Evolutionary conservation across 208 protist genomes (phyloP), one percentile per base, ranked within the genome.

Genomic region (Trypanosoma avium): DNA sequence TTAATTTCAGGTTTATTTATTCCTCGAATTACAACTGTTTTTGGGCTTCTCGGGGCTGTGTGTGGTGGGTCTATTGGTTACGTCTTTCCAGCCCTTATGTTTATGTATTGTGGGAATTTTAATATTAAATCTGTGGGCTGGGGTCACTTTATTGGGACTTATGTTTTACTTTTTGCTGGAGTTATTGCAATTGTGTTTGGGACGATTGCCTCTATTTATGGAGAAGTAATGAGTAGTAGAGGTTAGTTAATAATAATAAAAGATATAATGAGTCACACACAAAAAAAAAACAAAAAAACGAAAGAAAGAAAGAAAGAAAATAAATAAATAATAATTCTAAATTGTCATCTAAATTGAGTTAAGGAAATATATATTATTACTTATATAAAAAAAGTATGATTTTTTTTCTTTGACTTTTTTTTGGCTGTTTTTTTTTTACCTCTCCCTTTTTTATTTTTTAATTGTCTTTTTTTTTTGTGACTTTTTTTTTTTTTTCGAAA

Each of bases 1-100:
- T 70, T 92, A 5, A 47, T 91, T n/a, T 43, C 53, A 1, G 88
- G 83, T 19, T 74, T 95, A 3, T 86, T 92, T 42, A 86, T 95
- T 43, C 85, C 85, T 9, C 62, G 70, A 40, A 78, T 95, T 27
- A 81, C 67, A 30, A 60, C 82, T 12, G 81, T 90, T 33, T 93
- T 95, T 67, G 81, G 79, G 26, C 75, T 92, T 8, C 59, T 93
- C 27, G 89, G 89, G 17, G 66, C 72, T 38, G 66, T 93, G 35
- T 87, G 67, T 38, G 81, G 83, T 45, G 82, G 82, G 13, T 88
- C 82, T 58, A 76, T 95, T 36, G 80, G 76, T 30, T 95, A 84
- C 45, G 62, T 93, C 17, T 88, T 88, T 52, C 89, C 89, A 1
- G 67, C 89, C 19, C 43, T 84, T 24, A 80, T 93, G 64, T 69